Base-by-base conservation (phyloP, 1,284 basidiomycete species). In the Marasmius fiardii region DNA sequence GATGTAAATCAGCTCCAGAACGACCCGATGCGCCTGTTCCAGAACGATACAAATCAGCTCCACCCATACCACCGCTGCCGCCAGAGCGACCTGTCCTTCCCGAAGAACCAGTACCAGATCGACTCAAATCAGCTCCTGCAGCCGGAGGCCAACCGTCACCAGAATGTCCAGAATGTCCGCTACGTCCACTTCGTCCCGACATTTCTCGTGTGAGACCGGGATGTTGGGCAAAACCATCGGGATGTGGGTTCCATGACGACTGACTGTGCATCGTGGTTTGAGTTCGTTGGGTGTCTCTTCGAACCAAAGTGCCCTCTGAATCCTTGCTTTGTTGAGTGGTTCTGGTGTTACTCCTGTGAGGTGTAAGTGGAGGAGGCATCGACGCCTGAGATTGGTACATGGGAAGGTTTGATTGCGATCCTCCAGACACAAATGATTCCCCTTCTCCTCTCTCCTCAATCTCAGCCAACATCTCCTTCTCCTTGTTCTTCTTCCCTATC, bases 111-210 rank as follows among this genome's bases (percentile, higher is more conserved):
- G 70, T 1, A 85, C 84, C 18, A 85, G 88, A 1, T 88, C 87
- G 18, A 90, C 81, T 35, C 0, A 87, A 89, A 57, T 88, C 85
- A 28, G 78, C 81, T 7, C 81, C 72, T 43, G 74, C 71, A 33
- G 83, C 65, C 0, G 71, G 73, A 3, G 82, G 79, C 1, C 81
- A 78, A 4, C 57, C 58, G 10, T 49, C 37, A 21, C 60, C 59
- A 21, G 55, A 53, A 33, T 26, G 49, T 7, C 51, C 51, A 28
- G 55, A 53, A n/a, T 33, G 37, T 57, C 57, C n/a, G 57, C 57
- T 63, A 37, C 54, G 49, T 16, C 55, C n/a, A 56, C 57, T 63
- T 33, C 54, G 49, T 16, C 55, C 47, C 12, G 47, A 49, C 47
- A 49, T 49, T 49, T 49, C 47, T 20, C 47, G 14, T 11, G 47